Percentiles rank a stretch among this genome's conserved stretches.
Conservation (phyloP, 305 asterid species). For the Fraxinus paxiana region DNA sequence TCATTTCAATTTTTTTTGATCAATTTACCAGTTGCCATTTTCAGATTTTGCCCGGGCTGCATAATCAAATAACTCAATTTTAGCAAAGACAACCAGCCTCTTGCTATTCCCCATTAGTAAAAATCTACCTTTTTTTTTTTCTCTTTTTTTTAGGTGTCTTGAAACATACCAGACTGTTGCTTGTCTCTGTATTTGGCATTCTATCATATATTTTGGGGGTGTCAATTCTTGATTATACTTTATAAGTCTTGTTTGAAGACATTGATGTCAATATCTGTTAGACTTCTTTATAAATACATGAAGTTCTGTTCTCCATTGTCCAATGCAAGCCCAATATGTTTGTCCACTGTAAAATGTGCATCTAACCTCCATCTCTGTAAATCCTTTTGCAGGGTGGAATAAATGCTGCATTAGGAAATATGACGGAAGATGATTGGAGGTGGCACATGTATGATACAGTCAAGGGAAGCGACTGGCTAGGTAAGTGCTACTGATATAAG, state of each 20-base stretch:
- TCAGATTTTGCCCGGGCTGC: background rate
- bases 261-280: background rate
- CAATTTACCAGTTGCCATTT: background rate
- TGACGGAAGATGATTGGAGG: slow-evolving; percentile 99
- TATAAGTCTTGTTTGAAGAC: background rate
- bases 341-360: background rate
- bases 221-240: background rate
- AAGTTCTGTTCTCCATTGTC: slow-evolving; percentile 1
- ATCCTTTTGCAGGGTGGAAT: slow-evolving; percentile 74
- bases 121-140: background rate
- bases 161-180: background rate
- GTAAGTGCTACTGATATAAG: slow-evolving; percentile 31
- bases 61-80: background rate
- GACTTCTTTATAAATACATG: background rate
- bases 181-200: background rate
- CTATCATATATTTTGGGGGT: background rate
- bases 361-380: slow-evolving; percentile 9
- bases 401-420: slow-evolving; percentile 96
- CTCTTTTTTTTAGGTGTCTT: background rate
- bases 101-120: background rate
- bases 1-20: background rate
- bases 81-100: background rate
- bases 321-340: background rate
- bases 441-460: slow-evolving; percentile 99
- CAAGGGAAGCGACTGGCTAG: slow-evolving; percentile 98